These are phyloP conservation scores for Rhizophora mangle DNA, from an alignment of 345 rosid genomes.

Conservation along the genomic window DNA sequence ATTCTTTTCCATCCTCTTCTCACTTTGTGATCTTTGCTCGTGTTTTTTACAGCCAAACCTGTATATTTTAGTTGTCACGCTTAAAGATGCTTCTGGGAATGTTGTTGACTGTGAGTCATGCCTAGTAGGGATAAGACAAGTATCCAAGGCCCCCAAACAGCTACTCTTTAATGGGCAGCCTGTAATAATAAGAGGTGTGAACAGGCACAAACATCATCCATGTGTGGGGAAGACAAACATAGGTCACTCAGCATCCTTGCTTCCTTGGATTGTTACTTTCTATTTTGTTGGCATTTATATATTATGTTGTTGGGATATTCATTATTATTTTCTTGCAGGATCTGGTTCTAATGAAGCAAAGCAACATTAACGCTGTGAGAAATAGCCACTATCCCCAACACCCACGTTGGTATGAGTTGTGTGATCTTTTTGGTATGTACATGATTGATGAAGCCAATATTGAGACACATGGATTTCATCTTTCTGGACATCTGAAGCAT, in stretches of 20 bases:
- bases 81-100: constrained; percentile 73
- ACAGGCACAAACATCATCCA: constrained; percentile 99
- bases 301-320: neutral
- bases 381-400: constrained; percentile 99
- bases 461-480: constrained; percentile 94
- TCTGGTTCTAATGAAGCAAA: constrained; percentile 89
- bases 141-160: constrained; percentile 85
- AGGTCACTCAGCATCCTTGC: constrained; percentile 39
- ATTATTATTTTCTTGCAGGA: constrained; percentile 50
- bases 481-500: constrained; percentile 75
- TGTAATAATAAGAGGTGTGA: constrained; percentile 84
- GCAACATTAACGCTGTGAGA: constrained; percentile 90
- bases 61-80: constrained; percentile 69
- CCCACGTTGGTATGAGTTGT: constrained; percentile 95
- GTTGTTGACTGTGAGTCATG: constrained; percentile 91
- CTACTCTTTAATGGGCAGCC: constrained; percentile 90
- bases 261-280: constrained; percentile 11
- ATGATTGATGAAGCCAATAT: constrained; percentile 99
- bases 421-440: constrained; percentile 94
- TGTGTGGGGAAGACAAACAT: constrained; percentile 93
- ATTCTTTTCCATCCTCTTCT: neutral
- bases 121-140: constrained; percentile 77
- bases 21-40: constrained; percentile 9
- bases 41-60: constrained; percentile 72
- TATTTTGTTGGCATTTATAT: constrained; percentile 8